phyloP scores from a whole-genome alignment of 495 filamentous ascomycete genomes.

The Talaromyces ruber region DNA sequence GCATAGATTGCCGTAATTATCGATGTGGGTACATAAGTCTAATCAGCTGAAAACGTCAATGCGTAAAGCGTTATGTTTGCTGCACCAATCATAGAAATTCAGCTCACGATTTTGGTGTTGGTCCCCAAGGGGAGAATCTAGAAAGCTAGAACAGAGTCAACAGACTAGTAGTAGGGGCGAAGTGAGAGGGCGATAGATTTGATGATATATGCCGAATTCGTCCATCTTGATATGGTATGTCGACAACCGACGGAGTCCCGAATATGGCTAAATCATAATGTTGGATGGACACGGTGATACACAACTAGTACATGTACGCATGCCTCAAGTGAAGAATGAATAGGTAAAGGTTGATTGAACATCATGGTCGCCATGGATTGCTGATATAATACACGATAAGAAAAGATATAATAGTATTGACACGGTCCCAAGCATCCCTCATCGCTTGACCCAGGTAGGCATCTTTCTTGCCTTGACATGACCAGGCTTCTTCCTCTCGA shows the following conservation, averaged over 20 bases:
- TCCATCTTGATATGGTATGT: no score
- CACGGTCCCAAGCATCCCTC: conserved; percentile 12
- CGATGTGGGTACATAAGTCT: no score
- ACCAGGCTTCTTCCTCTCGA: conserved; percentile 98
- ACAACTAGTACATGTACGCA: no score
- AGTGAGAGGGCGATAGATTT: neutral
- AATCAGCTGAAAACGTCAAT: neutral
- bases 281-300: no score
- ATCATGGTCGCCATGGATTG: conserved; percentile 7
- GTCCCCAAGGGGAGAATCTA: no score
- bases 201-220: neutral
- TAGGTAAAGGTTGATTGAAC: neutral
- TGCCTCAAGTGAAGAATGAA: neutral
- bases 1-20: no score
- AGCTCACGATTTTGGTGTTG: no score
- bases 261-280: no score
- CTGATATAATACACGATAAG: conserved; percentile 19
- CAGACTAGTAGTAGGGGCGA: neutral
- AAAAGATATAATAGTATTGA: conserved; percentile 8
- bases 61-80: no score
- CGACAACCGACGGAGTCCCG: no score
- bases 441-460: conserved; percentile 92
- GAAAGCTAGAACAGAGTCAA: neutral
- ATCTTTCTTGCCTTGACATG: conserved; percentile 95
- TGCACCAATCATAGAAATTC: no score